A percentile compares a stretch with the other conserved stretches of the same genome.
Evolutionary conservation across 2,329 filamentous ascomycete species (phyloP).

Genomic region (Leptographium galeiforme): DNA sequence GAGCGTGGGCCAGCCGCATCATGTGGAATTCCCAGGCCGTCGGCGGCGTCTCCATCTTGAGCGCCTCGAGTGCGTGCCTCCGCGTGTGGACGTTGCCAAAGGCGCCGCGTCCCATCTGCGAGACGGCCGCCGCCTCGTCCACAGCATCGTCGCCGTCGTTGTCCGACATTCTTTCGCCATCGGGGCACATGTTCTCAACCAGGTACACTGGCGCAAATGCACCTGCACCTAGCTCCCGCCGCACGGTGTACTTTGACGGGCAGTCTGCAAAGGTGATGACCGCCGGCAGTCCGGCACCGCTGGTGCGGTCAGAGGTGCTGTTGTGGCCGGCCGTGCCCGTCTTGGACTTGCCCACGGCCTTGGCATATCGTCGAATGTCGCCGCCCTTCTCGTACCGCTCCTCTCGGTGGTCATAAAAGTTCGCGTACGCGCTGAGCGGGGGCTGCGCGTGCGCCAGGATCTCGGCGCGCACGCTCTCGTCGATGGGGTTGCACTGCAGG

Average conservation of each 20-base stretch:
- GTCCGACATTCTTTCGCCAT: constrained; percentile 16
- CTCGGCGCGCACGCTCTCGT: constrained; percentile 56
- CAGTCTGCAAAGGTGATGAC: constrained; percentile 55
- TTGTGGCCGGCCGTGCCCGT: constrained; percentile 31
- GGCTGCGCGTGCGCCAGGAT: constrained; percentile 67
- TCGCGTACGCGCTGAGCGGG: constrained; percentile 58
- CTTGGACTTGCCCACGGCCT: constrained; percentile 44
- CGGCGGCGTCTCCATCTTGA: constrained; percentile 89
- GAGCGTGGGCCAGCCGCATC: constrained; percentile 66
- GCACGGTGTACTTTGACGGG: constrained; percentile 59
- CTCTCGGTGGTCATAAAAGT: constrained; percentile 62
- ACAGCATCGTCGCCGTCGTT: constrained; percentile 28
- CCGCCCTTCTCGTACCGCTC: constrained; percentile 50
- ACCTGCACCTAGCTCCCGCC: constrained; percentile 77
- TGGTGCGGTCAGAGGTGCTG: constrained; percentile 42
- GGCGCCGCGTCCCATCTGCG: constrained; percentile 45
- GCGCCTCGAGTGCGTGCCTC: constrained; percentile 57
- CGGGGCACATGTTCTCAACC: constrained; percentile 55
- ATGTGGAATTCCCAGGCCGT: constrained; percentile 95
- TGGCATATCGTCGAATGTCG: constrained; percentile 74
- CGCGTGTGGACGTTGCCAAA: constrained; percentile 37
- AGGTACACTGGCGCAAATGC: constrained; percentile 95
- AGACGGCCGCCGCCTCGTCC: constrained; percentile 17
- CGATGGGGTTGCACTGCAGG: constrained; percentile 75
- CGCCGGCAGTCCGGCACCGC: constrained; percentile 44